Percentiles rank a stretch among this genome's conserved stretches.
Evolutionary conservation across 495 filamentous ascomycete species (phyloP).

Genomic region (Annulohypoxylon stygium): DNA sequence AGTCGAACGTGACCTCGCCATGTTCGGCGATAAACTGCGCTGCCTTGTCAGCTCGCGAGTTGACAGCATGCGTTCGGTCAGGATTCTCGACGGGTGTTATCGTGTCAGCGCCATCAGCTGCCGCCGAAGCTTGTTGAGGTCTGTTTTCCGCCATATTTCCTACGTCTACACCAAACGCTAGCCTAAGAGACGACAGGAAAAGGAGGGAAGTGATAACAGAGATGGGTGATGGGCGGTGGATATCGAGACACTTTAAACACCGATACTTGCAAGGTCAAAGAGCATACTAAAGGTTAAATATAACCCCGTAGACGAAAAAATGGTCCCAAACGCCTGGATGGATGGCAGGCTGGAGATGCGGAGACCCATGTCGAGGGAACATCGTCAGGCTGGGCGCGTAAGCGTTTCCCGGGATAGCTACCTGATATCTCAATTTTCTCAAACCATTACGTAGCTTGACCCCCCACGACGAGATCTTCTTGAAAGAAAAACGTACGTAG

Average conservation of each 20-base stretch:
- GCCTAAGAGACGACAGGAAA: neutral
- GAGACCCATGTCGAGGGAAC: constrained; percentile 40
- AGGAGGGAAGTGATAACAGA: neutral
- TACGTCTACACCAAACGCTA: neutral
- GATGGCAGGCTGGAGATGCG: constrained; percentile 38
- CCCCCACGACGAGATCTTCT: neutral
- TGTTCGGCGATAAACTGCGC: constrained; percentile 58
- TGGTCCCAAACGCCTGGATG: constrained; percentile 41
- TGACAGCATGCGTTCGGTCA: constrained; percentile 40
- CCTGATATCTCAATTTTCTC: neutral
- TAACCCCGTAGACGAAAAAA: constrained; percentile 30
- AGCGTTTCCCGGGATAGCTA: constrained; percentile 20
- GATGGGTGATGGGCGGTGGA: neutral
- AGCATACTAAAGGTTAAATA: constrained; percentile 17
- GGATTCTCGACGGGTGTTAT: constrained; percentile 46
- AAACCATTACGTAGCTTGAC: neutral
- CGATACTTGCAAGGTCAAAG: constrained; percentile 3
- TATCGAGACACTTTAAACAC: constrained; percentile 2
- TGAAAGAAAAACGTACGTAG: neutral
- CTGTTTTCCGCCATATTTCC: constrained; percentile 36
- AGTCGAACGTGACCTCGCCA: constrained; percentile 53
- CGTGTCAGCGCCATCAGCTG: constrained; percentile 40
- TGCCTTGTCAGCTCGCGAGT: constrained; percentile 52
- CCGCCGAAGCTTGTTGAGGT: constrained; percentile 18
- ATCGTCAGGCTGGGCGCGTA: constrained; percentile 26